Evolutionary conservation across 768 basidiomycete genomes (phyloP), one percentile per base, ranked within the genome.

Genomic region (Nidularia pulvinata): DNA sequence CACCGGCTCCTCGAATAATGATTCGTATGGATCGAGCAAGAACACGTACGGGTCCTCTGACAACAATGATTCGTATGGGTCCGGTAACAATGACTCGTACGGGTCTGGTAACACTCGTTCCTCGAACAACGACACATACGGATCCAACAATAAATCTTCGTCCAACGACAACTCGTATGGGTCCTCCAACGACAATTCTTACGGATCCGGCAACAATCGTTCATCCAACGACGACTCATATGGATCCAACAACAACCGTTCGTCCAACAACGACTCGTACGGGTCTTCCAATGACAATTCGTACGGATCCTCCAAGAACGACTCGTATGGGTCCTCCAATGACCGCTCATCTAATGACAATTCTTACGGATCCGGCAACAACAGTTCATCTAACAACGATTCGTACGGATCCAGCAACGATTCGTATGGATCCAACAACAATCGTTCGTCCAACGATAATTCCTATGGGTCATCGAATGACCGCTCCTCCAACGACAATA

Each of bases 381-480:
- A 42, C 39, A 11, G 5, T 19, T 5, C 3, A 11, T 42, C 39
- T 2, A 16, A 16, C 57, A 52, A 61, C 55, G n/a, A 39, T n/a
- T 52, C 59, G 50, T 54, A 48, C 2, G 22, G 22, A 10, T 14
- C 13, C 10, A 10, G 3, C 3, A 4, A 42, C 37, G 57, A 60
- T 42, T 36, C 56, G 33, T 63, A 62, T 34, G 61, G 65, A 13
- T 53, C 57, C 34, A 54, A 49, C 16, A 63, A 60, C 44, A 57
- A 65, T 39, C 64, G 62, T 16, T 56, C 46, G 7, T 42, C 39
- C 39, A 42, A 42, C 39, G 13, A 16, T 42, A 50, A 62, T 34
- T 49, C 53, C 48, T 59, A 67, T 45, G 61, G 65, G n/a, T 65
- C 65, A 43, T 66, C 61, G 53, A 59, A 68, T 48, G 51, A 65